phyloP scores from a whole-genome alignment of 257 asterid species.

The Buddleja alternifolia region DNA sequence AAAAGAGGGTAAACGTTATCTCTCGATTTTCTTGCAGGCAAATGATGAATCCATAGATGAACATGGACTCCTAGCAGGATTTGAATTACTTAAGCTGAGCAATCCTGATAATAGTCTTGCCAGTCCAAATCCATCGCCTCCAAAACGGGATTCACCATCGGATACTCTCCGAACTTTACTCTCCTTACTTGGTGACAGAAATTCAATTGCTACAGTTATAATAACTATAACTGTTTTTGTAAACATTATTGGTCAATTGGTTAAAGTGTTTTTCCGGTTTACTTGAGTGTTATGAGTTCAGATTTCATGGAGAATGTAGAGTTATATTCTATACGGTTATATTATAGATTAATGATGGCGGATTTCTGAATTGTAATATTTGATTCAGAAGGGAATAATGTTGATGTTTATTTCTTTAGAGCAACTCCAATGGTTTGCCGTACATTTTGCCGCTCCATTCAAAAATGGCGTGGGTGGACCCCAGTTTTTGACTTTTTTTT shows the following conservation, averaged over 20 bases:
- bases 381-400: too few species aligned
- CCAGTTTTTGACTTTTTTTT: too few species aligned
- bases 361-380: too few species aligned
- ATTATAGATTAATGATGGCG: too few species aligned
- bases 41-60: conserved; percentile 23
- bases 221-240: conserved; percentile 35
- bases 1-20: conserved; percentile 39
- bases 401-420: too few species aligned
- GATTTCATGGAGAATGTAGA: too few species aligned
- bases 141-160: conserved; percentile 16
- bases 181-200: conserved; percentile 27
- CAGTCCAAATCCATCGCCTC: conserved; percentile 39
- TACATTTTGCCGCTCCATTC: too few species aligned
- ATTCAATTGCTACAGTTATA: conserved; percentile 29
- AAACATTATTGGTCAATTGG: conserved; percentile 34
- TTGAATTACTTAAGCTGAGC: conserved; percentile 63
- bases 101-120: conserved; percentile 62
- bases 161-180: not conserved
- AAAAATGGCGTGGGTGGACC: too few species aligned
- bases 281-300: too few species aligned
- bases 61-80: conserved; percentile 44
- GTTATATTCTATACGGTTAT: too few species aligned
- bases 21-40: conserved; percentile 44
- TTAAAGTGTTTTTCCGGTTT: too few species aligned
- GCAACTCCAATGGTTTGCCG: too few species aligned